Base-by-base conservation (phyloP, 1,284 basidiomycete species). In the Ustilago crameri region DNA sequence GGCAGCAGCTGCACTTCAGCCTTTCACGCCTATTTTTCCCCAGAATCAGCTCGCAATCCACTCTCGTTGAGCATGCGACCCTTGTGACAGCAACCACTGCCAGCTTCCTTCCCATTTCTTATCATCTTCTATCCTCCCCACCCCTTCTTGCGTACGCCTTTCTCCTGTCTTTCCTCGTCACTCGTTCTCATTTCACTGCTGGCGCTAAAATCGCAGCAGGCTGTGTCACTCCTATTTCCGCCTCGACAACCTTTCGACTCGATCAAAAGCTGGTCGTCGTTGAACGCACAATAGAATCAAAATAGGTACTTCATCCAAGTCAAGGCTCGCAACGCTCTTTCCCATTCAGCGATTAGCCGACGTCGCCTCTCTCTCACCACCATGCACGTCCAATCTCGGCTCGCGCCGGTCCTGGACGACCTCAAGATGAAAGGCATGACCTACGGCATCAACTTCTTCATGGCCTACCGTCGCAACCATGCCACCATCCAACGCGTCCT, bases 361-460 rank as follows among this genome's bases (percentile, higher is more conserved):
- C n/a, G n/a, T n/a, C 42, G 35, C 52, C 24, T n/a, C 9, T 8
- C 7, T 18, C 9, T 24, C 9, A 15, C 48, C 45, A 72, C 4
- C 2, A 82, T 82, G 80, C 78, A 75, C 30, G 61, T 75, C 32
- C 79, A 78, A 45, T 81, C 79, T 18, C 65, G 77, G 34, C 67
- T 81, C 4, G 43, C 51, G 41, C 66, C 69, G 14, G 18, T 55
- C 22, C 22, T 73, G 51, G 76, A 82, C 61, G 64, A 71, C 37
- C 69, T 72, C 45, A 78, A 78, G 54, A 63, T 73, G 61, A 57
- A 67, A 35, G 66, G 64, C 30, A 61, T 81, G 59, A 78, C 60
- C 40, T 63, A 74, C 49, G 71, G 64, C 26, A 60, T 75, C 38
- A 50, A 57, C 34, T 75, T 66, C 24, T 66, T 64, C 47, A 61